Conservation (phyloP, 129 eudicot species). For the Flaveria trinervia region DNA sequence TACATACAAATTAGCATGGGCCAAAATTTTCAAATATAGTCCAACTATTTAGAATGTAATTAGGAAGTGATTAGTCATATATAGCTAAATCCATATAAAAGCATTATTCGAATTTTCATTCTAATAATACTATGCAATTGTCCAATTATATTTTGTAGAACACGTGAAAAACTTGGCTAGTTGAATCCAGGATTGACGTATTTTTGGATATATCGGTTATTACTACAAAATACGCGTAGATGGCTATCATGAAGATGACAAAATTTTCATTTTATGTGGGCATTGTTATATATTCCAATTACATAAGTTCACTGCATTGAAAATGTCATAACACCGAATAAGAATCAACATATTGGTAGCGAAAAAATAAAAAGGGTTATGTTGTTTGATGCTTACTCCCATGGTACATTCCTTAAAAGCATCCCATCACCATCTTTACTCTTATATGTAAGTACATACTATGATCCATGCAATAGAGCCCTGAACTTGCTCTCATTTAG, state of each 20-base stretch:
- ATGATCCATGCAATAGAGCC: constrained; percentile 90
- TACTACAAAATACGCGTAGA: neutral
- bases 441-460: constrained; percentile 83
- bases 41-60: neutral
- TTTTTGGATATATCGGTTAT: neutral
- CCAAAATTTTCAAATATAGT: neutral
- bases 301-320: neutral
- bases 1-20: neutral
- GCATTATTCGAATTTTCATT: neutral
- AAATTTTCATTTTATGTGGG: neutral
- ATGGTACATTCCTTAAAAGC: constrained; percentile 98
- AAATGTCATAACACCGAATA: neutral
- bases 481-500: constrained; percentile 74
- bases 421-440: constrained; percentile 98
- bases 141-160: neutral
- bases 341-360: neutral
- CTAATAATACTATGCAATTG: neutral
- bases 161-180: neutral
- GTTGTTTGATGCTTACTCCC: constrained; percentile 71
- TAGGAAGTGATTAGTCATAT: neutral
- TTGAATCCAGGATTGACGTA: neutral
- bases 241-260: neutral
- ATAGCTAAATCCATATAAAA: neutral
- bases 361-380: neutral
- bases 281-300: constrained; percentile 1